These are phyloP conservation scores for Odontarrhena argentea DNA, from an alignment of 345 rosid genomes.

Conservation along the genomic window DNA sequence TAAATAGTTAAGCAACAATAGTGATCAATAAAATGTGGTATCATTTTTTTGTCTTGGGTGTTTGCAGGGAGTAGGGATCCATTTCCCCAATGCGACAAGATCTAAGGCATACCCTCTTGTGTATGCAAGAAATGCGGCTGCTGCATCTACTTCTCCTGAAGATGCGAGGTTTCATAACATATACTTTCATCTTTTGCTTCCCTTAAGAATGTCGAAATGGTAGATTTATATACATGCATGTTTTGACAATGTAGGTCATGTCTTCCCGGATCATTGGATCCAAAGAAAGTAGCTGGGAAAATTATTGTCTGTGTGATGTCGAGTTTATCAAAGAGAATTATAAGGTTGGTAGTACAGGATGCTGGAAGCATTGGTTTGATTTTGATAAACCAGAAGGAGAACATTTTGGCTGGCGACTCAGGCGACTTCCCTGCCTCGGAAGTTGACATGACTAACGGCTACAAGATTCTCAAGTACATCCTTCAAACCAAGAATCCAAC, in stretches of 20 bases:
- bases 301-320: constrained; percentile 58
- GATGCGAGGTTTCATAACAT: constrained; percentile 58
- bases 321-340: constrained; percentile 42
- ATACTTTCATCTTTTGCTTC: neutral
- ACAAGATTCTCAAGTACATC: constrained; percentile 58
- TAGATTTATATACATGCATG: neutral
- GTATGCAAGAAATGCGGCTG: constrained; percentile 59
- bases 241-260: constrained; percentile 51
- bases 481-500: constrained; percentile 55
- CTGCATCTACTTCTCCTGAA: constrained; percentile 49
- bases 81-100: constrained; percentile 55
- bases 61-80: constrained; percentile 68
- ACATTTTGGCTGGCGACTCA: constrained; percentile 56
- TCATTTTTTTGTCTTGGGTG: constrained; percentile 22
- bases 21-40: constrained; percentile 35
- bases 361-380: constrained; percentile 66
- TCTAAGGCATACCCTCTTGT: constrained; percentile 58
- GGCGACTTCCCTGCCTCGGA: constrained; percentile 62
- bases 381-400: constrained; percentile 46
- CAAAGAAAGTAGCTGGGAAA: constrained; percentile 58
- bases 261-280: constrained; percentile 70
- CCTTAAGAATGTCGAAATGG: neutral
- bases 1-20: no score
- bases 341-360: constrained; percentile 66
- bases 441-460: constrained; percentile 50